phyloP scores from a whole-genome alignment of 2,329 filamentous ascomycete species.

The Venturiaceae sp. region DNA sequence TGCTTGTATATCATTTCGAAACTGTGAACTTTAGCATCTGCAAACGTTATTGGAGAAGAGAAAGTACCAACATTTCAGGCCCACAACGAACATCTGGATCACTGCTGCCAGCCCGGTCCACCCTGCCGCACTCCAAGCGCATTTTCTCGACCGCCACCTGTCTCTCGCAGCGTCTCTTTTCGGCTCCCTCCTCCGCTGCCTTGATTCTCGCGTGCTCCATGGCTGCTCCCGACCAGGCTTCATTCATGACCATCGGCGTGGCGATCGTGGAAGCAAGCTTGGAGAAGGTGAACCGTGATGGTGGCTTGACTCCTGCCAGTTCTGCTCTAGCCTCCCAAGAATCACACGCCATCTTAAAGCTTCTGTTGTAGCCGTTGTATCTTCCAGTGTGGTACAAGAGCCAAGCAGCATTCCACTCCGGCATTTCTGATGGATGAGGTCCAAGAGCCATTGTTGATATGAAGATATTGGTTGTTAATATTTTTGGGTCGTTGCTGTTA shows the following conservation, averaged over 20 bases:
- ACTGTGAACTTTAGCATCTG: neutral
- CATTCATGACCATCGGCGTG: neutral
- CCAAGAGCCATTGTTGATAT: neutral
- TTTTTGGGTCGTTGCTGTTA: neutral
- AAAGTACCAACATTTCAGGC: neutral
- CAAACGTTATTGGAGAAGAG: neutral
- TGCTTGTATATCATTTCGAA: neutral
- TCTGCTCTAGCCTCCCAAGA: neutral
- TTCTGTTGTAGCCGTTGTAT: neutral
- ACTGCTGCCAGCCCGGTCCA: neutral
- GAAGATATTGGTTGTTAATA: neutral
- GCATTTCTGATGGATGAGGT: neutral
- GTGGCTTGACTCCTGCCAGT: neutral
- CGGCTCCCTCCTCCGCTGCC: neutral
- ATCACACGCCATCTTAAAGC: neutral
- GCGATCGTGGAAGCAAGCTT: neutral
- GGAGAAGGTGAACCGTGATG: neutral
- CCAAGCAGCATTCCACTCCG: neutral
- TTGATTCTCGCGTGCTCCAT: neutral
- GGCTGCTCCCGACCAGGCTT: neutral
- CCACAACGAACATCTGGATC: neutral
- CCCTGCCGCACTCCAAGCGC: neutral
- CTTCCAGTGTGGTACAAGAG: neutral
- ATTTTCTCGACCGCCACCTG: neutral
- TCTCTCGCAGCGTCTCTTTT: neutral